Percentiles rank a stretch among this genome's conserved stretches.
Evolutionary conservation across 176 grass and related monocot genomes (phyloP).

Genomic region (Rhynchospora pubera): DNA sequence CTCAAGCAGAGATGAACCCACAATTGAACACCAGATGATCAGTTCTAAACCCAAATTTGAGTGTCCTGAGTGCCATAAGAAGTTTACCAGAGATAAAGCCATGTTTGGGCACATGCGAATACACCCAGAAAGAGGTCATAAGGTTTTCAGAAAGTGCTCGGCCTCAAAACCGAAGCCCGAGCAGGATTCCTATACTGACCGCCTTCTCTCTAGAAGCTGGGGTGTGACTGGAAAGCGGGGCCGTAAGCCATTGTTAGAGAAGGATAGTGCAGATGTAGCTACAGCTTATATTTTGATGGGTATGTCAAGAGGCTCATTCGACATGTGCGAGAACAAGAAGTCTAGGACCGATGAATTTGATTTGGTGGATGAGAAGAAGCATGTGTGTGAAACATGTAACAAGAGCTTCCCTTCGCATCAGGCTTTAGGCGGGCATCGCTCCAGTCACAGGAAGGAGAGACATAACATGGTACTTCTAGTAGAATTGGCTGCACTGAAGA

Average conservation of each 20-base stretch:
- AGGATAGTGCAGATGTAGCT: background rate
- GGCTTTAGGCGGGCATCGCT: background rate
- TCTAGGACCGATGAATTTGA: background rate
- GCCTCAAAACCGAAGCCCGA: background rate
- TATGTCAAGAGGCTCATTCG: background rate
- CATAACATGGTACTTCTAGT: background rate
- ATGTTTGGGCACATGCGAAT: constrained; percentile 17
- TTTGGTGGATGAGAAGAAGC: background rate
- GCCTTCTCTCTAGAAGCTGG: background rate
- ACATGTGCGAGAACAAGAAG: background rate
- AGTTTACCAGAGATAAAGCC: background rate
- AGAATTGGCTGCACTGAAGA: background rate
- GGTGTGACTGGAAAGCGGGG: background rate
- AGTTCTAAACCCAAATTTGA: background rate
- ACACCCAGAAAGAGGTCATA: background rate
- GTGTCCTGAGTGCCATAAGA: background rate
- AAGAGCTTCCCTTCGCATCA: background rate
- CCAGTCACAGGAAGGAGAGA: background rate
- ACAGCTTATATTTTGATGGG: background rate
- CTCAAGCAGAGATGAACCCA: background rate
- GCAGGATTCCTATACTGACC: background rate
- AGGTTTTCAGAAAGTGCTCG: background rate
- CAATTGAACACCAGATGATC: background rate
- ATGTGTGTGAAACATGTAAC: background rate
- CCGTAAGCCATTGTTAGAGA: background rate